These are phyloP conservation scores for Fusarium sp. DNA, from an alignment of 2,329 filamentous ascomycete species.

Conservation along the genomic window DNA sequence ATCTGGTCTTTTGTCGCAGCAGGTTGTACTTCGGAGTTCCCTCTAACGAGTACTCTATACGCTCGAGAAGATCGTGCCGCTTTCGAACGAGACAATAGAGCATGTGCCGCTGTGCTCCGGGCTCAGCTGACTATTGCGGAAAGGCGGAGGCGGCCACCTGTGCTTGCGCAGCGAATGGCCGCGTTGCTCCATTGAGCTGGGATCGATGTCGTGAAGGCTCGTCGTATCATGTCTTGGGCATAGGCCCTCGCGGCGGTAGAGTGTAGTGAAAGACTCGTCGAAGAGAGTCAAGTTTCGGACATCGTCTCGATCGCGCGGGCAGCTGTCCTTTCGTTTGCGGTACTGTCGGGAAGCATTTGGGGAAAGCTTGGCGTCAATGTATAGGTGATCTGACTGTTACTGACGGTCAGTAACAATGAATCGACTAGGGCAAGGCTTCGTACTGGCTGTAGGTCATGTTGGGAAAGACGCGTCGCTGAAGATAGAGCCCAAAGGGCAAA, in stretches of 20 bases:
- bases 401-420: background rate
- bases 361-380: background rate
- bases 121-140: background rate
- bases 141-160: background rate
- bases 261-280: background rate
- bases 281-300: background rate
- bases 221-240: background rate
- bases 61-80: accelerated
- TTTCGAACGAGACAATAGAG: background rate
- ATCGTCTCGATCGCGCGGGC: background rate
- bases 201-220: background rate
- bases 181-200: background rate
- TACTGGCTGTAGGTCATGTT: too few relatives aligned
- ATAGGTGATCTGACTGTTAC: background rate
- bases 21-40: background rate
- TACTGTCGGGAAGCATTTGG: background rate
- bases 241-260: background rate
- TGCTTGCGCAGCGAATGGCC: background rate
- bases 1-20: background rate
- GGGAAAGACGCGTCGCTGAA: background rate
- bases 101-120: background rate
- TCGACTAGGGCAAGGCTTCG: background rate
- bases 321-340: background rate
- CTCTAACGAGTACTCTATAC: background rate
- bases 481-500: background rate